Evolutionary conservation across 1,139 yeast species (phyloP).

Genomic region (Yarrowia galli): DNA sequence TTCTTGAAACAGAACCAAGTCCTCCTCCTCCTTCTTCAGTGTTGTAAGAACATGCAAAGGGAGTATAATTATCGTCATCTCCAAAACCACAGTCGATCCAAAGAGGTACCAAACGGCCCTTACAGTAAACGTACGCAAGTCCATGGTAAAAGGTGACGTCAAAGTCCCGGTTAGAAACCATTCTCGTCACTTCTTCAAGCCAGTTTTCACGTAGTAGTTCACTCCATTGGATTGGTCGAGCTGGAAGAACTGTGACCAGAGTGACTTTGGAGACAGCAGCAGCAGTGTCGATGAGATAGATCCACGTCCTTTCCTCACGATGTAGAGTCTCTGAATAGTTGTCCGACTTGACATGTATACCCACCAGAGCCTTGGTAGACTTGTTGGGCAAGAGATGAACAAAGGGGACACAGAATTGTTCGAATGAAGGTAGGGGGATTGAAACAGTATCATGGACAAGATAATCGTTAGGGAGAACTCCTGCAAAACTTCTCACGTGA

Average conservation of each 20-base stretch:
- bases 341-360: background rate
- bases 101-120: background rate
- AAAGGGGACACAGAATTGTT: background rate
- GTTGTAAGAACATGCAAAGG: background rate
- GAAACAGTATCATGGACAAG: background rate
- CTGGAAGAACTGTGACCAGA: background rate
- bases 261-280: background rate
- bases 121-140: background rate
- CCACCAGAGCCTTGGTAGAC: constrained; percentile 1
- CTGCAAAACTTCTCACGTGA: background rate
- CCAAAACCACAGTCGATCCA: background rate
- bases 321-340: background rate
- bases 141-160: background rate
- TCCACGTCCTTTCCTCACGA: background rate
- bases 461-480: background rate
- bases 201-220: background rate
- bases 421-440: background rate
- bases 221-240: background rate
- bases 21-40: too few relatives aligned
- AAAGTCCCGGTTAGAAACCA: background rate
- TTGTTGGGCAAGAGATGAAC: background rate
- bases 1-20: too few relatives aligned
- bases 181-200: background rate
- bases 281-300: background rate
- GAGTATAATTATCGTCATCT: background rate